A percentile compares a stretch with the other conserved stretches of the same genome.
Evolutionary conservation across 495 filamentous ascomycete genomes (phyloP).

Genomic region (Aspergillus biplanus): DNA sequence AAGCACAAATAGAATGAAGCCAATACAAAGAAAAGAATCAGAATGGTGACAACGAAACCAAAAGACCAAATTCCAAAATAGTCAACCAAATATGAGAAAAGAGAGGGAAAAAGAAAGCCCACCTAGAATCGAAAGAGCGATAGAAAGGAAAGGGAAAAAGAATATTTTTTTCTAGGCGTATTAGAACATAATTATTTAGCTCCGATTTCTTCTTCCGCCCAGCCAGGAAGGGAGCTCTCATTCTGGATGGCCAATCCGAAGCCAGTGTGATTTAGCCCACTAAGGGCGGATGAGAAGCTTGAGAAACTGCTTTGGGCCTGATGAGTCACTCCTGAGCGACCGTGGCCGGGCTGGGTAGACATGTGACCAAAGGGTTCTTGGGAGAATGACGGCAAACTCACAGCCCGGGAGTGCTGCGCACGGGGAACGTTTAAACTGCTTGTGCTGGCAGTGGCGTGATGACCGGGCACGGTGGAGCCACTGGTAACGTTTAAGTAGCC

Average conservation of each 20-base stretch:
- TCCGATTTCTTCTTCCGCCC: conserved; percentile 66
- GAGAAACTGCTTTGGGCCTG: conserved; percentile 61
- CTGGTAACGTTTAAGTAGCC: conserved; percentile 66
- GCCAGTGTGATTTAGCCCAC: conserved; percentile 59
- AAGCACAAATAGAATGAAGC: conserved; percentile 26
- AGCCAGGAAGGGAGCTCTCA: conserved; percentile 66
- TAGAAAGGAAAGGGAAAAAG: conserved; percentile 12
- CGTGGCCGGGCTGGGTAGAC: conserved; percentile 43
- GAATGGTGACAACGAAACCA: conserved; percentile 38
- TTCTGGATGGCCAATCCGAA: conserved; percentile 67
- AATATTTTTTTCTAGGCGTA: conserved; percentile 6
- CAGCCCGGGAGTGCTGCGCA: conserved; percentile 78
- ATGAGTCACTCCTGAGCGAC: conserved; percentile 51
- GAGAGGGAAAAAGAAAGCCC: conserved; percentile 17
- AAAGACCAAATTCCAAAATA: conserved; percentile 36
- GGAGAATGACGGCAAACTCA: conserved; percentile 77
- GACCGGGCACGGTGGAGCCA: conserved; percentile 57
- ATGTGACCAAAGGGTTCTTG: conserved; percentile 60
- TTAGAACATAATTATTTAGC: conserved; percentile 49
- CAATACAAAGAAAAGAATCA: conserved; percentile 33
- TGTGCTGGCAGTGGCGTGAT: conserved; percentile 67
- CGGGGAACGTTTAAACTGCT: conserved; percentile 61
- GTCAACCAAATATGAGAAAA: conserved; percentile 18
- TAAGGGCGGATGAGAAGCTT: conserved; percentile 58
- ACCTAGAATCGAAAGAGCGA: conserved; percentile 27